Conservation (phyloP, 352 stramenopile species). For the Phytophthora tentaculata region DNA sequence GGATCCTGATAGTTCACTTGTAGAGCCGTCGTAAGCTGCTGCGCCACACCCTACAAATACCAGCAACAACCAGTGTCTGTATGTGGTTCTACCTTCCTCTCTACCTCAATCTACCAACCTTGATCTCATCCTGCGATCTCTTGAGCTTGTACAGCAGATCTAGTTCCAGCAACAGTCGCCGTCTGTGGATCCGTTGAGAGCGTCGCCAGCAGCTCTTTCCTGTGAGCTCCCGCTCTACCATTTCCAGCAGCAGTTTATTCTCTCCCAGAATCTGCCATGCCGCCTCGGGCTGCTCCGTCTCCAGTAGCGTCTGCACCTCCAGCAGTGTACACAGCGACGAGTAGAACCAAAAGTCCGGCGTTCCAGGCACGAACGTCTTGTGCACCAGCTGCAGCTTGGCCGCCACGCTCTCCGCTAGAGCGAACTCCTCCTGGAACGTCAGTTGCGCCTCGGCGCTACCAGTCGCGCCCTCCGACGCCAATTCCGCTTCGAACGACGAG, state of each 20-base stretch:
- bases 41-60: constrained; percentile 24
- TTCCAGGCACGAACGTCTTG: constrained; percentile 22
- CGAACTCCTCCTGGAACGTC: constrained; percentile 41
- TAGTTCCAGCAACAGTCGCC: constrained; percentile 46
- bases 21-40: constrained; percentile 31
- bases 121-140: constrained; percentile 27
- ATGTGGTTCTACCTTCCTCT: background rate
- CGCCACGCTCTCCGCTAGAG: constrained; percentile 27
- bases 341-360: constrained; percentile 41
- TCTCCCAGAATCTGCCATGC: constrained; percentile 30
- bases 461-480: constrained; percentile 32
- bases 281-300: constrained; percentile 13
- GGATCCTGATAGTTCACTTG: constrained; percentile 30
- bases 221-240: constrained; percentile 32
- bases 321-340: constrained; percentile 41
- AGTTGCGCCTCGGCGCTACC: constrained; percentile 26
- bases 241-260: constrained; percentile 26
- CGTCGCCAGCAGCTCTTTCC: constrained; percentile 31
- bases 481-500: constrained; percentile 21
- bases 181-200: constrained; percentile 38
- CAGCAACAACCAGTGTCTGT: constrained; percentile 10
- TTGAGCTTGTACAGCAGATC: constrained; percentile 45
- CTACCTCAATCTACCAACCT: constrained; percentile 16
- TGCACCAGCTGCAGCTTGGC: constrained; percentile 41
- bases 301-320: constrained; percentile 45